These are phyloP conservation scores for Tricladium varicosporioides DNA, from an alignment of 2,329 filamentous ascomycete genomes.

Conservation along the genomic window DNA sequence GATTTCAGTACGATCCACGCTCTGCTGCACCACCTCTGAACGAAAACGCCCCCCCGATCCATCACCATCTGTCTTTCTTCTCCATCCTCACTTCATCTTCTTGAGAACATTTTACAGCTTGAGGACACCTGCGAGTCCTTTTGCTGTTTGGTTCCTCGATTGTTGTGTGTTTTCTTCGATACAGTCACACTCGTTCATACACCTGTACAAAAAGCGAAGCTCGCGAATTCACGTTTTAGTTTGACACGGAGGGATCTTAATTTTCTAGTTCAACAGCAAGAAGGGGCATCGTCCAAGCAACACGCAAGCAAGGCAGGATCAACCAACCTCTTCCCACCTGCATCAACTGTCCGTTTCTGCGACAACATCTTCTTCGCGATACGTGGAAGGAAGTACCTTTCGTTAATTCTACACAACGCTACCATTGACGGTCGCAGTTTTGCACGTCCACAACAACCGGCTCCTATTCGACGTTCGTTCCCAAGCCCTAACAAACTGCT, in stretches of 20 bases:
- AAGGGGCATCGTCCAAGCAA: conserved; percentile 29
- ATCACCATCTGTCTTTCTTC: conserved; percentile 8
- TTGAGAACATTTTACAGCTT: conserved; percentile 3
- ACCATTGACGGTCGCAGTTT: neutral
- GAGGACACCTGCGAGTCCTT: conserved; percentile 9
- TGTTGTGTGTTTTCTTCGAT: conserved; percentile 3
- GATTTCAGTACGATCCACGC: conserved; percentile 10
- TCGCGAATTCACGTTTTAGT: neutral
- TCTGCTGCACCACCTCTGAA: conserved; percentile 1
- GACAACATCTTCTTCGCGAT: conserved; percentile 4
- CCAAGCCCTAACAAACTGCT: conserved; percentile 2
- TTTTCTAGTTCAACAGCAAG: conserved; percentile 21
- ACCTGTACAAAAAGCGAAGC: neutral
- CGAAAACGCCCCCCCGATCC: conserved; percentile 5
- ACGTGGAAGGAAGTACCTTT: neutral
- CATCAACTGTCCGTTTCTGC: conserved; percentile 4
- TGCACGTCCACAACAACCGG: neutral
- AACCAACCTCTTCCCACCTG: conserved; percentile 5
- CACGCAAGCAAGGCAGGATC: conserved; percentile 11
- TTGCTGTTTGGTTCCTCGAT: conserved; percentile 9
- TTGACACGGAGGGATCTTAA: conserved; percentile 15
- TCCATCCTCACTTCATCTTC: conserved; percentile 15
- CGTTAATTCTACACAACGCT: conserved; percentile 6
- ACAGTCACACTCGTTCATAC: conserved; percentile 17
- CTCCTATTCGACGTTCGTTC: neutral